Base-by-base conservation (phyloP, 2,329 filamentous ascomycete species). In the Pezicula rhizophila region DNA sequence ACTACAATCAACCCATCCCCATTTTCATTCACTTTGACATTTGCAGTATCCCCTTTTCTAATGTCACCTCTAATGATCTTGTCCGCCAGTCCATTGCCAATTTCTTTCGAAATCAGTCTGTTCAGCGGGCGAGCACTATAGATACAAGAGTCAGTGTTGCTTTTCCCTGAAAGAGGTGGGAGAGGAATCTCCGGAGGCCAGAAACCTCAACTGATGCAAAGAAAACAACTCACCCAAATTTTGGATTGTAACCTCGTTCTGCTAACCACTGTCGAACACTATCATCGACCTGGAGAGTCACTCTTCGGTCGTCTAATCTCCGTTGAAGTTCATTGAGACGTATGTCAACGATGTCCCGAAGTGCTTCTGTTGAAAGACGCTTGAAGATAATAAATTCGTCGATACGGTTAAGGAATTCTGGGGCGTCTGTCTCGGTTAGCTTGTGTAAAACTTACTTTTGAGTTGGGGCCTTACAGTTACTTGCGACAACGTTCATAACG, bases 321-420 rank as follows among this genome's bases (percentile, higher is more conserved):
- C 72, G 71, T 67, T 96, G 91, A 7, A 97, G 75, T 70, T 97
- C 93, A 52, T 77, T 79, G 42, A 97, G 75, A 28, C 93, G 82
- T 55, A 97, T 96, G 62, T 97, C 89, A 43, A 96, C 90, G 55
- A 97, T 97, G 62, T 95, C 91, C 26, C 89, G 79, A 49, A 97
- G 77, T 14, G 92, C 91, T 15, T 77, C 73, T 26, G 77, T 78
- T 1, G 89, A 88, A 2, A 97, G 78, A 8, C 92, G 81, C 69
- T 91, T 92, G 76, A 97, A 97, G 63, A 97, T 74, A 66, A 97
- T 96, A 71, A 97, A 96, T 52, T 95, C 92, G 68, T 97, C 92
- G 54, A 97, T 89, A 17, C 93, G 82, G 71, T 99, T 97, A 55
- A 97, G 78, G 75, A 97, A 99, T 66, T 97, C 93, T 3, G 93